Evolutionary conservation across 2,329 filamentous ascomycete species (phyloP).

Genomic region (Fusarium keratoplasticum): DNA sequence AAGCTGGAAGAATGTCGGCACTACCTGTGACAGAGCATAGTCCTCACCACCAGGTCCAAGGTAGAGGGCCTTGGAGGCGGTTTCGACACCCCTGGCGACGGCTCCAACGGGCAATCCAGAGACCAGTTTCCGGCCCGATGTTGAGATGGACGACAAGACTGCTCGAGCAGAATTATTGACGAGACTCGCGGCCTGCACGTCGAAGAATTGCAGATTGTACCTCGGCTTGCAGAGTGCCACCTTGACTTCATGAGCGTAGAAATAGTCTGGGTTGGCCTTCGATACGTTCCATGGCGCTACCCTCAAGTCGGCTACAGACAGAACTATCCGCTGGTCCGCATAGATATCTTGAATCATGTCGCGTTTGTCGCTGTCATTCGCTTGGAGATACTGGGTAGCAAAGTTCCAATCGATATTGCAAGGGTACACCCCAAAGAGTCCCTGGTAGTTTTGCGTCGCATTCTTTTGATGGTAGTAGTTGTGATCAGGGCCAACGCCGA

Average conservation of each 20-base stretch:
- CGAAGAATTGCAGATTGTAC: constrained; percentile 31
- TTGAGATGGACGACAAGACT: background rate
- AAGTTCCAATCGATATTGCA: constrained; percentile 44
- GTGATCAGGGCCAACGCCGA: constrained; percentile 40
- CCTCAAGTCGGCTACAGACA: constrained; percentile 36
- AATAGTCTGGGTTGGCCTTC: constrained; percentile 12
- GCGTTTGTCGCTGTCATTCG: constrained; percentile 9
- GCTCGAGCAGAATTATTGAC: constrained; percentile 24
- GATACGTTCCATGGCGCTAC: constrained; percentile 25
- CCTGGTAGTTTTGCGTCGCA: constrained; percentile 45
- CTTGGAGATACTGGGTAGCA: constrained; percentile 20
- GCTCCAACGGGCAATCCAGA: constrained; percentile 21
- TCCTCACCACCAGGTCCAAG: constrained; percentile 34
- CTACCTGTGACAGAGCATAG: constrained; percentile 32
- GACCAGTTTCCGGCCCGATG: constrained; percentile 3
- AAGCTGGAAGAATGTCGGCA: constrained; percentile 42
- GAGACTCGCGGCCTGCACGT: constrained; percentile 14
- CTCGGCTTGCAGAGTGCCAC: constrained; percentile 35
- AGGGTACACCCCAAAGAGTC: constrained; percentile 35
- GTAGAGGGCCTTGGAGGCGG: constrained; percentile 18
- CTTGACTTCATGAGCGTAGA: constrained; percentile 35
- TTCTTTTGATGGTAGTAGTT: constrained; percentile 38
- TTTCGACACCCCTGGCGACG: constrained; percentile 26
- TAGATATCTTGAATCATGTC: constrained; percentile 31
- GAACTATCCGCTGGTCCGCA: constrained; percentile 36